Evolutionary conservation across 495 filamentous ascomycete genomes (phyloP), one percentile per base, ranked within the genome.

Genomic region (Pseudomonodictys pantanalensis): DNA sequence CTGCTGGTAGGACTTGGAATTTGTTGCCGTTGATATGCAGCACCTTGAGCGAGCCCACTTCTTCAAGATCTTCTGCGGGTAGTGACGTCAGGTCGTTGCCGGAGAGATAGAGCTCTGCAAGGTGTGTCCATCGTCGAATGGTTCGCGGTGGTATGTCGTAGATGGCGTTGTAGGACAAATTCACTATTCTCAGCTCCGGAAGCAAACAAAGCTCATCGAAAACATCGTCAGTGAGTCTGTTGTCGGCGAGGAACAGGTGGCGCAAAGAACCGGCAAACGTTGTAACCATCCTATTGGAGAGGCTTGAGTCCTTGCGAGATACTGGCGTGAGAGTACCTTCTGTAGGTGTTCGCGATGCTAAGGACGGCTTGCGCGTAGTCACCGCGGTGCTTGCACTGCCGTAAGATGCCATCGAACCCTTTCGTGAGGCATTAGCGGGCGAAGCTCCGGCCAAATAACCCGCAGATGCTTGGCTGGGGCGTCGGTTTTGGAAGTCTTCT

Each of bases 21-120:
- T 95, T 91, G 73, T 99, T 99, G 56, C 85, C 84, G 71, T 99
- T 99, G 75, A 99, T 89, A 68, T 97, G 90, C 11, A 99, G 80
- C 15, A 93, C 83, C 68, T 95, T 92, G 18, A 99, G 78, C 20
- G 87, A 80, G 63, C 85, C 87, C 43, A 88, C 85, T 67, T 93
- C 87, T 73, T 96, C 93, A 32, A 99, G 78, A 68, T 97, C 93
- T 71, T 99, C 93, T 2, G 92, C 91, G 15, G 93, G 93, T 38
- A 99, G 77, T 18, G 85, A 90, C 1, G 89, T 91, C 42, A 99
- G 75, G 65, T 96, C 91, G 68, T 97, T 99, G 25, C 93, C 95
- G 1, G 93, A 97, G 18, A 99, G 79, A 66, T 96, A 97, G 6
- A 99, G 79, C 67, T 99, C 95, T 5, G 88, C 85, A 9, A 99